These are phyloP conservation scores for Chlamydomonas asymmetrica DNA, from an alignment of 139 green algal species.

Conservation along the genomic window DNA sequence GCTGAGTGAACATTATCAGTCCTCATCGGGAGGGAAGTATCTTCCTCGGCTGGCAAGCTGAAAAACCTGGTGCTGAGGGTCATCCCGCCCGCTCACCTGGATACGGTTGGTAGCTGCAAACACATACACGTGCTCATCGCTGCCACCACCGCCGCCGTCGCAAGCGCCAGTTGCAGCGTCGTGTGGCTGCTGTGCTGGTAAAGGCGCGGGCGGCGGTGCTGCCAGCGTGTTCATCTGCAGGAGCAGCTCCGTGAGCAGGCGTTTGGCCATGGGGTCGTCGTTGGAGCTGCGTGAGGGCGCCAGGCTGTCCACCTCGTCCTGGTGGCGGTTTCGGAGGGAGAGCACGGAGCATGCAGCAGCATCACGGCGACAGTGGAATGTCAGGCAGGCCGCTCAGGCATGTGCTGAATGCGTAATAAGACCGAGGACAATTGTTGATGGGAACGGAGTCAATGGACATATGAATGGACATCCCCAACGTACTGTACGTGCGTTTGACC, in stretches of 20 bases:
- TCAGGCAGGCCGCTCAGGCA: not conserved
- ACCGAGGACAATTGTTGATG: too few relatives aligned
- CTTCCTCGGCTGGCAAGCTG: too few relatives aligned
- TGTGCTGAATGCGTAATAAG: not conserved
- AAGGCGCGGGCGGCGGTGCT: too few relatives aligned
- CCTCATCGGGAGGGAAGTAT: too few relatives aligned
- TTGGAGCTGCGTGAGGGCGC: slow-evolving; percentile 20
- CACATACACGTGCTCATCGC: slow-evolving; percentile 31
- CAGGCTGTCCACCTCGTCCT: slow-evolving; percentile 70
- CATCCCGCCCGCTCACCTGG: slow-evolving; percentile 45
- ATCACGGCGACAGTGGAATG: not conserved
- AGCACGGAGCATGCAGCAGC: not conserved
- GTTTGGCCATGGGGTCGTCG: slow-evolving; percentile 43
- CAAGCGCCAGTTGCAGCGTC: not conserved
- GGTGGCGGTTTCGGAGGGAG: slow-evolving; percentile 3
- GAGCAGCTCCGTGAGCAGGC: slow-evolving; percentile 70
- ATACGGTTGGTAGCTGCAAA: slow-evolving; percentile 69
- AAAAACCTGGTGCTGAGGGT: too few relatives aligned
- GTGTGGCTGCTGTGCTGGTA: too few relatives aligned
- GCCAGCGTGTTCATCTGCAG: slow-evolving; percentile 44
- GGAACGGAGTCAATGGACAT: not conserved
- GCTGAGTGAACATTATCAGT: too few relatives aligned
- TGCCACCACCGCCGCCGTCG: not conserved
- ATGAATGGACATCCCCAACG: not conserved
- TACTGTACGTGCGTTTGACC: not conserved